Conservation (phyloP, 2,329 filamentous ascomycete genomes). For the Epicoccum nigrum region DNA sequence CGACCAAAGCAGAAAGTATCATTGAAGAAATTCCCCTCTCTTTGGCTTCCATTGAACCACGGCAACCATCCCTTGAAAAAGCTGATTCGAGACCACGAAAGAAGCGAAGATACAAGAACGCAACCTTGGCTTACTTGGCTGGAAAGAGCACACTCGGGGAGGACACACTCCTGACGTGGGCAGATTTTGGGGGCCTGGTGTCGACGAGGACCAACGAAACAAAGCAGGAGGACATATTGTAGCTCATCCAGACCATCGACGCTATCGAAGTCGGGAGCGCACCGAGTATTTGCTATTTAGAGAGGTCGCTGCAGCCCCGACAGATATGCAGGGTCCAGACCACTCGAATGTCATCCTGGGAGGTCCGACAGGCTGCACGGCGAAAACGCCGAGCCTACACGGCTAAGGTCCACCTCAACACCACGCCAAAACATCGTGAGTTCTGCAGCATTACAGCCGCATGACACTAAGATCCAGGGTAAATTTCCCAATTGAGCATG, state of each 20-base stretch:
- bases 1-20: too few species aligned
- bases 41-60: too few species aligned
- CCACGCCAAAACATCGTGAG: conserved; percentile 22
- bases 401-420: conserved; percentile 19
- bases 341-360: conserved; percentile 1
- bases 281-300: conserved; percentile 3
- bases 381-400: conserved; percentile 16
- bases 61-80: background rate
- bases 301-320: conserved; percentile 11
- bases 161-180: conserved; percentile 48
- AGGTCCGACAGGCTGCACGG: conserved; percentile 8
- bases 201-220: conserved; percentile 38
- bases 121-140: conserved; percentile 36
- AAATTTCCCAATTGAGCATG: conserved; percentile 9
- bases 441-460: conserved; percentile 15
- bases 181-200: conserved; percentile 52
- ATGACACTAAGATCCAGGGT: conserved; percentile 13
- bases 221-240: conserved; percentile 31
- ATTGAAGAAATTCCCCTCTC: too few species aligned
- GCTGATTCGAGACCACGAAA: background rate
- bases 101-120: conserved; percentile 20
- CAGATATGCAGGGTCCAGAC: conserved; percentile 15
- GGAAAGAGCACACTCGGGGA: too few species aligned
- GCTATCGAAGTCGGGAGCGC: conserved; percentile 8
- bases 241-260: background rate